These are phyloP conservation scores for Tothia fuscella DNA, from an alignment of 2,329 filamentous ascomycete genomes.

Conservation along the genomic window DNA sequence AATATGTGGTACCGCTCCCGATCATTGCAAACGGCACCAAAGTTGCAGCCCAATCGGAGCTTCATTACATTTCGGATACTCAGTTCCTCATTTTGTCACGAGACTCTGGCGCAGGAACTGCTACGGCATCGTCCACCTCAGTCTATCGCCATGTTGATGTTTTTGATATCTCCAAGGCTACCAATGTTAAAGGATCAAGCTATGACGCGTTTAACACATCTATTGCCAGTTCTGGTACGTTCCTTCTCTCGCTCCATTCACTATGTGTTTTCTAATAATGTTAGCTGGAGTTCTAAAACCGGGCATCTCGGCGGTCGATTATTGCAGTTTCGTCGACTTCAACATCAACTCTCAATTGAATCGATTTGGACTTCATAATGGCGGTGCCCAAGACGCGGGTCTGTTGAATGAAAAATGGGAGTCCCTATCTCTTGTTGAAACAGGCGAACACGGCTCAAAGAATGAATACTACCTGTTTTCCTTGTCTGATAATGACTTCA, in stretches of 20 bases:
- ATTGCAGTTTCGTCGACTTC: constrained; percentile 56
- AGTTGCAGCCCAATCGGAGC: constrained; percentile 56
- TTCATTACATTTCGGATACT: constrained; percentile 49
- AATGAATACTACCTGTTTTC: constrained; percentile 59
- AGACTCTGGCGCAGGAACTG: constrained; percentile 49
- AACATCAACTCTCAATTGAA: constrained; percentile 54
- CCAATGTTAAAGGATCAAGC: constrained; percentile 42
- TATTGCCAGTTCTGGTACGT: constrained; percentile 10
- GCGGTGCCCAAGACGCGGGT: constrained; percentile 44
- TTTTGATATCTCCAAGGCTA: constrained; percentile 50
- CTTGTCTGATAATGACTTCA: constrained; percentile 63
- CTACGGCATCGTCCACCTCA: constrained; percentile 39
- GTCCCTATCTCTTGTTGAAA: constrained; percentile 49
- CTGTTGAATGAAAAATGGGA: constrained; percentile 73
- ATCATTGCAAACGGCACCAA: constrained; percentile 40
- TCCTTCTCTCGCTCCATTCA: constrained; percentile 22
- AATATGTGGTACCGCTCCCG: constrained; percentile 57
- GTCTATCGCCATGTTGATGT: constrained; percentile 59
- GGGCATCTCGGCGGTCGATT: constrained; percentile 44
- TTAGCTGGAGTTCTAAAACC: constrained; percentile 41
- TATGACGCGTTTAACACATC: constrained; percentile 22
- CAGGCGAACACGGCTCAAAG: constrained; percentile 17
- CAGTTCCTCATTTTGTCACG: constrained; percentile 58
- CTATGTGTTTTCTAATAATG: constrained; percentile 28
- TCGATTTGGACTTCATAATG: constrained; percentile 57